Base-by-base conservation (phyloP, 1,284 basidiomycete genomes). In the Moesziomyces antarcticus region DNA sequence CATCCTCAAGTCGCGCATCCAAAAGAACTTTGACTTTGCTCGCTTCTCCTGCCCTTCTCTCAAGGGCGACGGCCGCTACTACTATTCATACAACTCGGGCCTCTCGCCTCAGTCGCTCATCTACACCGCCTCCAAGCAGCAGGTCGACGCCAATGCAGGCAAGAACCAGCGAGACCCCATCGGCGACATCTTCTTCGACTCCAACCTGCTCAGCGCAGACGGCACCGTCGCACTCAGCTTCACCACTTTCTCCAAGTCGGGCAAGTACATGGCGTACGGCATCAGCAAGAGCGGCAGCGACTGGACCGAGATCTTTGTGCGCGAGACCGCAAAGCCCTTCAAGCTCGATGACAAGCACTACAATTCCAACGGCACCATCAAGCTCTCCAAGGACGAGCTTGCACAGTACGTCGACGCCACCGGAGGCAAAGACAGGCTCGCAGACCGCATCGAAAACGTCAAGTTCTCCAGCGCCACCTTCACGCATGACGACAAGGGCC, bases 51-150 rank as follows among this genome's bases (percentile, higher is more conserved):
- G 75, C 50, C 82, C 82, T 21, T 77, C 79, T 1, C 62, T 69
- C 49, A 82, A 81, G 45, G 73, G 67, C 35, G 75, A 82, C 40
- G 81, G 73, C 40, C 66, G 68, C 16, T 82, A 77, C 72, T 84
- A 84, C 68, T 82, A 81, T 62, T 63, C 50, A 44, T 82, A 76
- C 77, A 84, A 84, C 66, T 54, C 70, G 11, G 82, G 82, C 16
- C 77, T 84, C 18, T 75, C 78, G 21, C 78, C 82, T 4, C 82
- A 84, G 58, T 66, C 72, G 20, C 64, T 77, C 44, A 79, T 81
- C 59, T 84, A 72, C 55, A 50, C 67, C 14, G 80, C 80, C 21
- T 73, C 46, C 40, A 60, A 65, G 37, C 50, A 68, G 21, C 64
- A 83, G 48, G 62, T 83, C 16, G 56, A 63, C 5, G 30, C 25